These are phyloP conservation scores for Erodium maritimum DNA, from an alignment of 345 rosid genomes.

Conservation along the genomic window DNA sequence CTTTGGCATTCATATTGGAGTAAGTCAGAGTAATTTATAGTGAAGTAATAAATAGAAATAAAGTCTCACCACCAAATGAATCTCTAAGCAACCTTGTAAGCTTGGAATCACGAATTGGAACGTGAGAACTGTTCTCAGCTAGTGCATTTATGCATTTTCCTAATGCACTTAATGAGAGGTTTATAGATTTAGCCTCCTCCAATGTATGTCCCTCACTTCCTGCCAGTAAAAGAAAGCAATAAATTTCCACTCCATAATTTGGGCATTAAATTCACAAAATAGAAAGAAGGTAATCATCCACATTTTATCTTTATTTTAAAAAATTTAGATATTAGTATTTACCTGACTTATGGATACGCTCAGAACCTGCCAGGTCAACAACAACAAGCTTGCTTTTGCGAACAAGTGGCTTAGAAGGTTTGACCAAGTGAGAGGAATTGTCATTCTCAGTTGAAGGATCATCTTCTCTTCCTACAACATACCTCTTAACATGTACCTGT, in stretches of 20 bases:
- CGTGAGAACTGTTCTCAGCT: conserved; percentile 86
- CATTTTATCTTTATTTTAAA: too few species aligned
- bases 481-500: conserved; percentile 83
- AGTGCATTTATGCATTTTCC: conserved; percentile 98
- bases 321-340: not conserved
- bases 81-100: conserved; percentile 95
- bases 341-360: conserved; percentile 98
- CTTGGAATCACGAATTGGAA: conserved; percentile 98
- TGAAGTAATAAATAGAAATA: too few species aligned
- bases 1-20: too few species aligned
- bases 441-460: conserved; percentile 43
- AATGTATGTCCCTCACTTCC: conserved; percentile 96
- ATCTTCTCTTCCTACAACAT: conserved; percentile 50
- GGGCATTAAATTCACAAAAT: too few species aligned
- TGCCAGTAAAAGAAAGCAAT: conserved; percentile 18
- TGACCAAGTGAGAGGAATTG: conserved; percentile 45
- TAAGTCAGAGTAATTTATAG: too few species aligned
- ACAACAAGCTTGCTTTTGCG: conserved; percentile 84
- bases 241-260: not conserved
- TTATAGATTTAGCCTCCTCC: conserved; percentile 98
- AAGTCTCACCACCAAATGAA: conserved; percentile 88
- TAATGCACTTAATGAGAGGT: conserved; percentile 93
- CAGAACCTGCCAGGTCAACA: conserved; percentile 98
- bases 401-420: conserved; percentile 62
- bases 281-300: too few species aligned